Evolutionary conservation across 768 basidiomycete species (phyloP), one percentile per base, ranked within the genome.

Genomic region (Kwoniella dejecticola): DNA sequence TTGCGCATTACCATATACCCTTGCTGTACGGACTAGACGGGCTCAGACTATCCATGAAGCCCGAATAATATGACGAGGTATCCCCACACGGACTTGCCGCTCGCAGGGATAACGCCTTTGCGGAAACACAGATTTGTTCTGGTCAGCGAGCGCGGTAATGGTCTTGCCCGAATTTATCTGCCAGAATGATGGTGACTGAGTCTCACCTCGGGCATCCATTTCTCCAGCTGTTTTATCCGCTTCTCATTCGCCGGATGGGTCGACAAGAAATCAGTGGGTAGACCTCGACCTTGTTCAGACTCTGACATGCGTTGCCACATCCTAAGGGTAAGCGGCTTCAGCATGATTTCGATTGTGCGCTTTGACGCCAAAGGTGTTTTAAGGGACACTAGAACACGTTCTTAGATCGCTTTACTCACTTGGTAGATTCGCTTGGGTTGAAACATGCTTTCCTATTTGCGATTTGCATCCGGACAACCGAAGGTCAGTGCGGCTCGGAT

Each of bases 171-270:
- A 17, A 4, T 21, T 49, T 49, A 23, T 26, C 4, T 27, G 17
- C 7, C 15, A 4, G 21, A 8, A 27, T 24, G 47, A 50, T 50
- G 17, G 19, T 50, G 7, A n/a, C 8, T 31, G 17, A 30, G n/a
- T 62, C 68, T 41, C 52, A 76, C 75, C 41, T 77, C 72, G 4
- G 74, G 76, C 62, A 75, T 53, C 76, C 76, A 77, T 38, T 67
- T 62, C n/a, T 66, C 59, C 46, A 77, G 42, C 60, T 72, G 67
- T 69, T 87, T 82, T 60, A 90, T 85, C 21, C 93, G 85, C 71
- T 83, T 86, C 40, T 83, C 80, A 23, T 87, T 86, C 4, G 86
- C 82, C 0, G 94, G 94, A 78, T 97, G 94, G 0, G 94, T 96
- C 26, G 81, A 81, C 31, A 93, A 75, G 79, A 97, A 90, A 54